Evolutionary conservation across 805 yeast species (phyloP).

Genomic region (Wickerhamiella nectarea): DNA sequence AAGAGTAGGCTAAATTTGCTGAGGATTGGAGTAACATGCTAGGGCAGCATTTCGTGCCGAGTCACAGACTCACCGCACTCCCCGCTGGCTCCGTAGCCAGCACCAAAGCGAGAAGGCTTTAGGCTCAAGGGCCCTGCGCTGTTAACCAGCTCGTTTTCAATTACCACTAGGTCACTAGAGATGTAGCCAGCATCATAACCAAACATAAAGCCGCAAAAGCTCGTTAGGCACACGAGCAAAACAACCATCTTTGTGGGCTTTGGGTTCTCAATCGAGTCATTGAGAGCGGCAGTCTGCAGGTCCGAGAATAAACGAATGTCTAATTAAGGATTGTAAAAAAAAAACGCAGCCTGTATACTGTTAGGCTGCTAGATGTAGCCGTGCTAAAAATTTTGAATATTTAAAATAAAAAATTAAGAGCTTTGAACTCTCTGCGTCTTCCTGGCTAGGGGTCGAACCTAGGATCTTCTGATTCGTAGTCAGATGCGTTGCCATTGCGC

Average conservation of each 20-base stretch:
- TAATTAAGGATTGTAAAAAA: no score
- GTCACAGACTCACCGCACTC: no score
- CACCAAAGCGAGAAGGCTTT: no score
- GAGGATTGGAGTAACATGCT: no score
- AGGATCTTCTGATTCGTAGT: conserved; percentile 7
- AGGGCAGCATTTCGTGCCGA: no score
- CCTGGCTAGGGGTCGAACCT: conserved; percentile 9
- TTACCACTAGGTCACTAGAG: conserved; percentile 79
- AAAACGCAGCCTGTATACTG: no score
- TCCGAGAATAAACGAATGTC: no score
- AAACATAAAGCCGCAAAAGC: conserved; percentile 90
- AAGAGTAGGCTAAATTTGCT: no score
- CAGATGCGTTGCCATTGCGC: conserved; percentile 9
- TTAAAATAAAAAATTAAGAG: conserved; percentile 1
- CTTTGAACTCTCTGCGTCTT: background rate
- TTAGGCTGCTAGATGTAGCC: no score
- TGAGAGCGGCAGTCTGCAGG: conserved; percentile 7
- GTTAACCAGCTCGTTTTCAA: conserved; percentile 67
- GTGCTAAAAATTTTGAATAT: no score
- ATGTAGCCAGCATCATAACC: conserved; percentile 98
- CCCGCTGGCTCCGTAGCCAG: no score
- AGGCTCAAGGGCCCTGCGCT: no score
- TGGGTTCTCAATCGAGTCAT: conserved; percentile 22
- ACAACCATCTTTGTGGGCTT: conserved; percentile 43
- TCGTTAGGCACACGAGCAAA: conserved; percentile 51